These are phyloP conservation scores for Xerocomellus chrysenteron DNA, from an alignment of 768 basidiomycete species.

Conservation along the genomic window DNA sequence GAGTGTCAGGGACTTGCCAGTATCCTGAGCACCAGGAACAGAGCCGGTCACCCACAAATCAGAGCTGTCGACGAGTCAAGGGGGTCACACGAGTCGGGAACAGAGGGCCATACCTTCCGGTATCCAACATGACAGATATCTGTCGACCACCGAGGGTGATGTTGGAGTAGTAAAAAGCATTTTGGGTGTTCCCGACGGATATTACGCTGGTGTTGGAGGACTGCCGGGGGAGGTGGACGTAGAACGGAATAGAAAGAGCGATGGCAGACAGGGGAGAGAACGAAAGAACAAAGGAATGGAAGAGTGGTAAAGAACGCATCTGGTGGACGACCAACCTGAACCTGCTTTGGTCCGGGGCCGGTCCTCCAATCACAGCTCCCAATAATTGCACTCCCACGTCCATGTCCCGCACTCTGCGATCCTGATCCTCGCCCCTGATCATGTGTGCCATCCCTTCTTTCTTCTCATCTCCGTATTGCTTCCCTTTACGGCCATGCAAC, in stretches of 20 bases:
- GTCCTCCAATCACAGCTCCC: too few species aligned
- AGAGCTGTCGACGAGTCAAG: slow-evolving; percentile 44
- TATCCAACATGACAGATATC: slow-evolving; percentile 68
- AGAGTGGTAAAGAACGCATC: slow-evolving; percentile 25
- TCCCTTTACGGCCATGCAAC: too few species aligned
- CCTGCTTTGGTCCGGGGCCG: too few species aligned
- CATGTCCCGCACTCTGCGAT: too few species aligned
- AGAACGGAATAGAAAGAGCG: slow-evolving; percentile 36
- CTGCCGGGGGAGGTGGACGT: slow-evolving; percentile 27
- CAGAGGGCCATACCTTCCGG: slow-evolving; percentile 58
- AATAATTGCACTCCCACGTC: too few species aligned
- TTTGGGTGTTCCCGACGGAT: slow-evolving; percentile 61
- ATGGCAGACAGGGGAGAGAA: slow-evolving; percentile 15
- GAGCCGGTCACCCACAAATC: slow-evolving; percentile 69
- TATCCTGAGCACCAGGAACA: slow-evolving; percentile 51
- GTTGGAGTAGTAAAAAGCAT: slow-evolving; percentile 72
- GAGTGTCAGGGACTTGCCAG: slow-evolving; percentile 55
- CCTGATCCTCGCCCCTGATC: too few species aligned
- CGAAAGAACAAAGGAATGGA: slow-evolving; percentile 23
- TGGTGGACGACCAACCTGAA: neutral
- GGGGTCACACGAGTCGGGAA: neutral
- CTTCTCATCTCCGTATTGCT: too few species aligned
- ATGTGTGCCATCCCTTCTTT: too few species aligned
- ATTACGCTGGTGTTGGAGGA: slow-evolving; percentile 31
- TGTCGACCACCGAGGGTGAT: slow-evolving; percentile 61